Evolutionary conservation across 768 basidiomycete species (phyloP).

Genomic region (Boletus reticuloceps): DNA sequence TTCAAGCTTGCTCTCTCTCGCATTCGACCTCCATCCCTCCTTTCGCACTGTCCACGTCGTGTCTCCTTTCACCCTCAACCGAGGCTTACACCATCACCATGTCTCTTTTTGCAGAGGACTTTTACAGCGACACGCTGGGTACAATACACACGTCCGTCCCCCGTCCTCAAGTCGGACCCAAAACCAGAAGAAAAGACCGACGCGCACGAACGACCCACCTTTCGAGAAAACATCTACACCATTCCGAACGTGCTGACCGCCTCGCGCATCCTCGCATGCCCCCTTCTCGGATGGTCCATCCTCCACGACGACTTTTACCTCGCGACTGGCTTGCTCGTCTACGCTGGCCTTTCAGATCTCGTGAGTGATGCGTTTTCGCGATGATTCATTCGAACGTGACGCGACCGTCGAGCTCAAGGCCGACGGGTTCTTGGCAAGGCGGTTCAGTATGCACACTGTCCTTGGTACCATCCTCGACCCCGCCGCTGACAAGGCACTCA

Average conservation of each 20-base stretch:
- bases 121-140: slow-evolving; percentile 11
- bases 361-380: slow-evolving; percentile 44
- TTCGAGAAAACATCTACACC: slow-evolving; percentile 90
- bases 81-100: background rate
- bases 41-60: background rate
- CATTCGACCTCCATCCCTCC: background rate
- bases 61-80: background rate
- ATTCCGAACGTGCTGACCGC: slow-evolving; percentile 87
- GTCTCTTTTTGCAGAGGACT: slow-evolving; percentile 1
- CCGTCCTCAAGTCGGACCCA: slow-evolving; percentile 1
- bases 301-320: slow-evolving; percentile 74
- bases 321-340: slow-evolving; percentile 82
- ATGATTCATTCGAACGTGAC: background rate
- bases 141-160: slow-evolving; percentile 13
- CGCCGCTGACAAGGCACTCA: slow-evolving; percentile 92
- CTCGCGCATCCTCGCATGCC: slow-evolving; percentile 86
- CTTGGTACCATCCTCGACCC: slow-evolving; percentile 95
- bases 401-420: slow-evolving; percentile 36
- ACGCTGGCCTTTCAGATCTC: slow-evolving; percentile 90
- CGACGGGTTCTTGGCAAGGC: slow-evolving; percentile 88
- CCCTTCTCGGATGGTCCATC: slow-evolving; percentile 89
- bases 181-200: slow-evolving; percentile 3
- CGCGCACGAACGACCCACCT: slow-evolving; percentile 28
- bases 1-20: slow-evolving; percentile 6
- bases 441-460: slow-evolving; percentile 85